Evolutionary conservation across 2,329 filamentous ascomycete genomes (phyloP).

Genomic region (Mycocentrospora acerina): DNA sequence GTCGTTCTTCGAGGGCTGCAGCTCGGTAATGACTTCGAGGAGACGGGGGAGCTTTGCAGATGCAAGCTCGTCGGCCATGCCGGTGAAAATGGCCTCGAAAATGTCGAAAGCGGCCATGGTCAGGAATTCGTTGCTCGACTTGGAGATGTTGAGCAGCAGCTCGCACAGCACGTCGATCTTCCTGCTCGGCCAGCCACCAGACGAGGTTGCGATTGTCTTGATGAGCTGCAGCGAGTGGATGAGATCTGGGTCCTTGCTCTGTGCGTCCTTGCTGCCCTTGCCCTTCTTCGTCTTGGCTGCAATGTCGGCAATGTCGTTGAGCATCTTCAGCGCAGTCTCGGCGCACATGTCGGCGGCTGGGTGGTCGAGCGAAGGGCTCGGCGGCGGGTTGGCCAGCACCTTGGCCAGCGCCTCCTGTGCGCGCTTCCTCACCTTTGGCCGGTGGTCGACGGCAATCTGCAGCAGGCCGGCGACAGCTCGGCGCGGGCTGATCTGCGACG

Average conservation of each 20-base stretch:
- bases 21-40: conserved; percentile 85
- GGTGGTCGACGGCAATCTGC: conserved; percentile 78
- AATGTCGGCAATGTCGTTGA: conserved; percentile 73
- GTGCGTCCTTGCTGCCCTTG: conserved; percentile 54
- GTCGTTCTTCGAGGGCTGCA: conserved; percentile 90
- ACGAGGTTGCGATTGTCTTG: conserved; percentile 82
- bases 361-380: conserved; percentile 89
- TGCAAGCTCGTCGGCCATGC: conserved; percentile 83
- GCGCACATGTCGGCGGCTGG: conserved; percentile 96
- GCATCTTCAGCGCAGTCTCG: conserved; percentile 79
- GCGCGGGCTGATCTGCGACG: conserved; percentile 80
- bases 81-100: conserved; percentile 94
- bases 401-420: conserved; percentile 86
- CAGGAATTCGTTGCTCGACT: conserved; percentile 90
- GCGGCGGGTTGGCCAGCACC: conserved; percentile 81
- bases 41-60: conserved; percentile 87
- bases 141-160: conserved; percentile 81
- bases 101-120: conserved; percentile 96
- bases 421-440: conserved; percentile 91
- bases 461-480: conserved; percentile 84
- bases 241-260: conserved; percentile 74
- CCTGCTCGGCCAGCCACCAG: conserved; percentile 92
- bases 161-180: conserved; percentile 94
- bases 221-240: conserved; percentile 92
- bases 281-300: conserved; percentile 70